Evolutionary conservation across 352 stramenopile genomes (phyloP).

Genomic region (Globisporangium cylindrosporum): DNA sequence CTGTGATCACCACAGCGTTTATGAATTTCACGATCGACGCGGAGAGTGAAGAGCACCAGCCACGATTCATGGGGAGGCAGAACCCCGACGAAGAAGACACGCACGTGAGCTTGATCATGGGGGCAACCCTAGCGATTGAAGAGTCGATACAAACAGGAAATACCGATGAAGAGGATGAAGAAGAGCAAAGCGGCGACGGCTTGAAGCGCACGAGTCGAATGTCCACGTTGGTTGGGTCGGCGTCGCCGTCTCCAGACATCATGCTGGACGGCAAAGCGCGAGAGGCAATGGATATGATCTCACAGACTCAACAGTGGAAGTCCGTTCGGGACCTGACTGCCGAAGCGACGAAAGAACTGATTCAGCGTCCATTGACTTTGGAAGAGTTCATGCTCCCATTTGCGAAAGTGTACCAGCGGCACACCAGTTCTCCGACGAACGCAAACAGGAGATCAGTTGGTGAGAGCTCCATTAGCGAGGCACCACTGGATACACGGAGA

Average conservation of each 20-base stretch:
- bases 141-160: constrained; percentile 27
- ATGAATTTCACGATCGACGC: constrained; percentile 78
- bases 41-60: constrained; percentile 30
- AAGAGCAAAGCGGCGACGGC: neutral
- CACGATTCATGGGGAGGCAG: constrained; percentile 54
- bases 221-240: neutral
- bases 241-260: constrained; percentile 12
- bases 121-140: constrained; percentile 73
- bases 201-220: constrained; percentile 9
- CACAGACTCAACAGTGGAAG: constrained; percentile 43
- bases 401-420: constrained; percentile 16
- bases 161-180: neutral
- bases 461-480: constrained; percentile 13
- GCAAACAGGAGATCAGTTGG: neutral
- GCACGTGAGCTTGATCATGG: constrained; percentile 81
- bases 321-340: constrained; percentile 59
- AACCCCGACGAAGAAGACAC: constrained; percentile 58
- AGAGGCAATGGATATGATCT: constrained; percentile 24
- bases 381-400: constrained; percentile 44
- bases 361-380: constrained; percentile 33
- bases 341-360: constrained; percentile 59
- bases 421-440: constrained; percentile 14
- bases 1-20: constrained; percentile 80
- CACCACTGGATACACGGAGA: neutral
- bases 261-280: constrained; percentile 16